These are phyloP conservation scores for Globisporangium spinosum DNA, from an alignment of 352 stramenopile species.

Conservation along the genomic window DNA sequence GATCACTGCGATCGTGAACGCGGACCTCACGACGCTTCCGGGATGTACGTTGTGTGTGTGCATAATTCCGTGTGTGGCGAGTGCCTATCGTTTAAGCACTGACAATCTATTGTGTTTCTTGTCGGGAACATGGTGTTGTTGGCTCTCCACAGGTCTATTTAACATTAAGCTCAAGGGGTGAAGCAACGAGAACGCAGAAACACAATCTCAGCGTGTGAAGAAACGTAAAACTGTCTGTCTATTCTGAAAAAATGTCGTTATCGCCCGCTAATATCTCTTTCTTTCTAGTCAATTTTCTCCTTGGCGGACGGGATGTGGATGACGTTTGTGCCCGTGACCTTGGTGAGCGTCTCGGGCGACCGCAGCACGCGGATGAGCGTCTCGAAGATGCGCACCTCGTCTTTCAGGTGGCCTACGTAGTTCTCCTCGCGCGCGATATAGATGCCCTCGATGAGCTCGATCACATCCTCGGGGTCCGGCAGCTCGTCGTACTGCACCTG, in stretches of 20 bases:
- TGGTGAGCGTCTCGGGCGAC: constrained; percentile 79
- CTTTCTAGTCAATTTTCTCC: constrained; percentile 73
- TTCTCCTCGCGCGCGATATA: constrained; percentile 83
- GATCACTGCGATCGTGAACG: constrained; percentile 93
- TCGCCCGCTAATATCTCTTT: not conserved
- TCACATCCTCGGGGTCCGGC: constrained; percentile 74
- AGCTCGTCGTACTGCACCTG: constrained; percentile 83
- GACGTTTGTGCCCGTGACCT: constrained; percentile 81
- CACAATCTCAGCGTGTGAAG: not conserved
- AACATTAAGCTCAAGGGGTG: constrained; percentile 88
- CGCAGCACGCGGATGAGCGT: constrained; percentile 81
- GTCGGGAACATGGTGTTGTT: not conserved
- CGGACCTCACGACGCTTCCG: constrained; percentile 90
- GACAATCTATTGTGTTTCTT: not conserved
- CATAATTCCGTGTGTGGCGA: not conserved
- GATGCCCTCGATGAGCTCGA: constrained; percentile 86
- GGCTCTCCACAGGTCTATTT: constrained; percentile 75
- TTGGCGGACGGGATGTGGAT: constrained; percentile 86
- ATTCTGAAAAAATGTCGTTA: not conserved
- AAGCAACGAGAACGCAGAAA: constrained; percentile 9
- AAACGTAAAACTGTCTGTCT: not conserved
- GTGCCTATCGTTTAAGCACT: not conserved
- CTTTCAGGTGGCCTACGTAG: constrained; percentile 85
- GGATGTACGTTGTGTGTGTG: constrained; percentile 68
- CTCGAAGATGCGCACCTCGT: constrained; percentile 87